Percentiles rank a stretch among this genome's conserved stretches.
Evolutionary conservation across 345 rosid genomes (phyloP).

Genomic region (Euphorbia tirucalli): DNA sequence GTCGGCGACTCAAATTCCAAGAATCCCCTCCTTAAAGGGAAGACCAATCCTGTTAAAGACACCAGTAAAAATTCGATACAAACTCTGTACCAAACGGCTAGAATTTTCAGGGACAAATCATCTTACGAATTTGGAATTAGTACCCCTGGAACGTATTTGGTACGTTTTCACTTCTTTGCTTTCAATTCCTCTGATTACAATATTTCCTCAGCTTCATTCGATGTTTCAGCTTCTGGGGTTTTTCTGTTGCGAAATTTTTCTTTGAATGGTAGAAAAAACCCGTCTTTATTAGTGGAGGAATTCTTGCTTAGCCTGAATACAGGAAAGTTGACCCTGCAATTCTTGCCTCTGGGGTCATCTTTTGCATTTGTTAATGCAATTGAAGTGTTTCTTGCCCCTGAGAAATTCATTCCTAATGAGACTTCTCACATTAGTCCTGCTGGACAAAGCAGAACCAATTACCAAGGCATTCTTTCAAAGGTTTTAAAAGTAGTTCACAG

Average conservation of each 20-base stretch:
- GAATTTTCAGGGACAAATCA: constrained; percentile 14
- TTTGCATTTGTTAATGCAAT: constrained; percentile 65
- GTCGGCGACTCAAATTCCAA: constrained; percentile 32
- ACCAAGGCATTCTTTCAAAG: constrained; percentile 16
- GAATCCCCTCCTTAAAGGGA: constrained; percentile 11
- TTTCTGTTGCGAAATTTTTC: constrained; percentile 12
- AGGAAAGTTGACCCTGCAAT: constrained; percentile 22
- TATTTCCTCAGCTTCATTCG: constrained; percentile 16
- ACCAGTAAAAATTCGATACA: background rate
- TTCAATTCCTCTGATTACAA: background rate
- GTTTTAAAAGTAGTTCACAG: constrained; percentile 36
- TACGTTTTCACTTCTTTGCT: constrained; percentile 26
- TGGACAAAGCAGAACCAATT: background rate
- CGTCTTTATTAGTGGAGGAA: constrained; percentile 7
- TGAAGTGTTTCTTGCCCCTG: constrained; percentile 47
- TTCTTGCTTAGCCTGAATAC: constrained; percentile 1
- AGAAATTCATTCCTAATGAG: constrained; percentile 20
- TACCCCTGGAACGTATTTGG: constrained; percentile 11
- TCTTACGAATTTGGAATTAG: constrained; percentile 15
- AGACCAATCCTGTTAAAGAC: constrained; percentile 15
- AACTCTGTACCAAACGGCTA: constrained; percentile 26
- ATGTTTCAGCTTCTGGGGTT: constrained; percentile 15
- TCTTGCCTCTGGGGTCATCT: constrained; percentile 39
- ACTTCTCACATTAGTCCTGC: constrained; percentile 5
- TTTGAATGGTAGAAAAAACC: background rate